Evolutionary conservation across 2,329 filamentous ascomycete species (phyloP).

Genomic region (Colletotrichum lentis): DNA sequence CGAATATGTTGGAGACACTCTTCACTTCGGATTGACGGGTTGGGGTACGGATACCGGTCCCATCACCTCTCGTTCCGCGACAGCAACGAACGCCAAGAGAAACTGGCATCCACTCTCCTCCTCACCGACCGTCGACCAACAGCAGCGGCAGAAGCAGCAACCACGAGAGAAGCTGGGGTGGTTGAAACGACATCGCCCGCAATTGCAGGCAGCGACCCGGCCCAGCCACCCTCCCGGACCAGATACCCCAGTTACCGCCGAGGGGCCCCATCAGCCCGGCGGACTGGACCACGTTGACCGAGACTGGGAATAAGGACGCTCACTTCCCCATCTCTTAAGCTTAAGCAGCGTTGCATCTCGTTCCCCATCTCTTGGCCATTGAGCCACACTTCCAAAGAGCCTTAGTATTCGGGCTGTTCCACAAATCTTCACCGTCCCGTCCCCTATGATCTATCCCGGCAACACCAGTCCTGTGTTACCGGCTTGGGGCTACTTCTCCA

Average conservation of each 20-base stretch:
- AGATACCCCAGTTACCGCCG: slow-evolving; percentile 5
- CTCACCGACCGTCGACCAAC: not conserved
- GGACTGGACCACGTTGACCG: slow-evolving; percentile 17
- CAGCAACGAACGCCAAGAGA: not conserved
- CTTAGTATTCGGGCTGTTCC: slow-evolving; percentile 26
- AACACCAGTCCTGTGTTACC: not conserved
- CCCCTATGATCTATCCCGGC: slow-evolving; percentile 1
- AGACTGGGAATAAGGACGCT: slow-evolving; percentile 22
- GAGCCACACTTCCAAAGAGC: not conserved
- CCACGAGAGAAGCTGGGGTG: slow-evolving; percentile 17
- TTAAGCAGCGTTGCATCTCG: slow-evolving; percentile 1
- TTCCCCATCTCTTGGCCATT: not conserved
- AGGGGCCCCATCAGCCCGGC: slow-evolving; percentile 1
- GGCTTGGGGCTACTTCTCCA: slow-evolving; percentile 3
- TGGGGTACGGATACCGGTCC: not conserved
- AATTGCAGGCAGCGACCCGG: slow-evolving; percentile 19
- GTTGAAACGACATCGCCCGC: slow-evolving; percentile 35
- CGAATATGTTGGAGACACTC: slow-evolving; percentile 10
- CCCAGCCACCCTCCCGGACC: slow-evolving; percentile 7
- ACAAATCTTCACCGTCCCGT: slow-evolving; percentile 11
- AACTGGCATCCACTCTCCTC: not conserved
- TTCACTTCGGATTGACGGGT: slow-evolving; percentile 3
- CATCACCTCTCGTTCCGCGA: not conserved
- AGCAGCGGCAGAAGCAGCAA: not conserved
- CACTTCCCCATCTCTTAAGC: slow-evolving; percentile 16